Percentiles rank a stretch among this genome's conserved stretches.
phyloP scores from a whole-genome alignment of 1,284 basidiomycete species.

The Microbotryum saponariae region DNA sequence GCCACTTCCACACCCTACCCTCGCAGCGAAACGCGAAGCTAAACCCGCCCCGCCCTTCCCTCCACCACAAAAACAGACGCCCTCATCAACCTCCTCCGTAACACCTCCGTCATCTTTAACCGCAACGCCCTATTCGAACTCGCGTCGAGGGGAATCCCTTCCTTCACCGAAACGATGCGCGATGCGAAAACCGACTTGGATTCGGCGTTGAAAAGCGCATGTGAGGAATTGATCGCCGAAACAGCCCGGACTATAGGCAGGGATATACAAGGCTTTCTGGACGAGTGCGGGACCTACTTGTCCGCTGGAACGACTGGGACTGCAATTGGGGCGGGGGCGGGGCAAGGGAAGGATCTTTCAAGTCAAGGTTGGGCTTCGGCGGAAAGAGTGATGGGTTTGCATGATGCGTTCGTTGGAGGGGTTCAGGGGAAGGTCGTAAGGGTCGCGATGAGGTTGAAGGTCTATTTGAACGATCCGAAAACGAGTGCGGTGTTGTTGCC shows the following conservation, averaged over 20 bases:
- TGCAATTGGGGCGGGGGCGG: constrained; percentile 27
- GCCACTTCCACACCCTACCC: constrained; percentile 29
- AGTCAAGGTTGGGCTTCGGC: constrained; percentile 48
- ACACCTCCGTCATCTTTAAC: constrained; percentile 32
- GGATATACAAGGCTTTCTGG: constrained; percentile 56
- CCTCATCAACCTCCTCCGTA: constrained; percentile 29
- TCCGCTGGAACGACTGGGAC: constrained; percentile 33
- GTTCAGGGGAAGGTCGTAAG: constrained; percentile 14
- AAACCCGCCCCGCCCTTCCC: too few relatives aligned
- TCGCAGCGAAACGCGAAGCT: neutral
- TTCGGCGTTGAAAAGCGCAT: constrained; percentile 66
- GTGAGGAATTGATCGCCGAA: constrained; percentile 69
- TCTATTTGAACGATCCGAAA: constrained; percentile 67
- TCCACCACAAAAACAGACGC: constrained; percentile 22
- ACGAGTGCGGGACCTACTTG: constrained; percentile 46
- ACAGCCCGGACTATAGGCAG: constrained; percentile 50
- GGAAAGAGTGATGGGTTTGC: constrained; percentile 37
- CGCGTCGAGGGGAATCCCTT: constrained; percentile 29
- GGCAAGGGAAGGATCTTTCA: constrained; percentile 43
- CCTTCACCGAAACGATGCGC: constrained; percentile 34
- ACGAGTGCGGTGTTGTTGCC: constrained; percentile 67
- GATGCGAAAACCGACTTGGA: constrained; percentile 58
- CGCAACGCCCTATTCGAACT: constrained; percentile 29
- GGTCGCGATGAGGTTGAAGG: constrained; percentile 37
- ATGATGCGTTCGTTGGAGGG: constrained; percentile 20